Evolutionary conservation across 345 rosid genomes (phyloP), one percentile per base, ranked within the genome.

Genomic region (Bruguiera gymnorhiza): DNA sequence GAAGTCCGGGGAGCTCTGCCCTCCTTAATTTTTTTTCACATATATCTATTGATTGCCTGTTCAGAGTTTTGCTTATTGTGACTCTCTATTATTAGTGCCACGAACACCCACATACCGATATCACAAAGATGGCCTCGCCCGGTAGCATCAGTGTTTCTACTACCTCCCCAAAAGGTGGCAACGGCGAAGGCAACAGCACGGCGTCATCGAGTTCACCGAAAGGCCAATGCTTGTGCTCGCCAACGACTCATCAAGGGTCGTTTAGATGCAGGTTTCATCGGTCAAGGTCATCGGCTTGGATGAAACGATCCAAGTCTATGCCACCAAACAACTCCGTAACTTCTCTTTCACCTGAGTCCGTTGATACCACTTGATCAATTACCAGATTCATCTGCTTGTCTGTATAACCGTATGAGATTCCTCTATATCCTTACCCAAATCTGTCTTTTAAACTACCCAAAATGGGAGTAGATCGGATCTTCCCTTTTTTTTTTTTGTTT

Each of bases 261-360:
- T 88, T 88, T 68, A 82, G 94, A 51, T 88, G 94, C 83, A 80
- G 81, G 70, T 76, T 82, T 36, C 91, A 88, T 63, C 85, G 94
- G 2, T 63, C 85, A 0, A 32, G 55, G 0, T 72, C 87, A 8
- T 73, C 83, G 9, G 74, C 81, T 13, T 76, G 78, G 80, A 67
- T 78, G 81, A 88, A 83, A 70, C 76, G 88, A 54, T 87, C 91
- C 1, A 82, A 85, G 8, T 89, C 95, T 63, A 76, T 85, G 87
- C 88, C 91, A 0, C 30, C 85, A 26, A 60, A 79, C 31, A 46
- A 69, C 3, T 60, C 66, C 13, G 66, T 29, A 51, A 69, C 69
- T 65, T 67, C 80, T 62, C 39, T 78, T 10, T 78, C 74, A 26
- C 62, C 67, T 8, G 62, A 62, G 39, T 70, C 67, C 24, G 74